Evolutionary conservation across 75 land plant species (phyloP).

Genomic region (Ceratopteris richardii): DNA sequence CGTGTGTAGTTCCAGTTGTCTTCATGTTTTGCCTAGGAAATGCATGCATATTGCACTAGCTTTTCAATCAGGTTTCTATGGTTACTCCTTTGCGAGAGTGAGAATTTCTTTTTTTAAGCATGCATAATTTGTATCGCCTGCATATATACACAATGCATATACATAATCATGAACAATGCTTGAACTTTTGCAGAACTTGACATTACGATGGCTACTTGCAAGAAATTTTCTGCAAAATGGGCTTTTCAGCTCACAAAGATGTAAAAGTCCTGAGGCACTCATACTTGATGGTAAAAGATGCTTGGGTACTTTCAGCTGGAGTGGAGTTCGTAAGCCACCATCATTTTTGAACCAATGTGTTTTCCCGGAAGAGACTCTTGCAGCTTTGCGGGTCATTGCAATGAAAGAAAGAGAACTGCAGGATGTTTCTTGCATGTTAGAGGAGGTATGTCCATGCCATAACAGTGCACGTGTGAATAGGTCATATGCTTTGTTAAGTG

Average conservation of each 20-base stretch:
- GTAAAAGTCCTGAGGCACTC: neutral
- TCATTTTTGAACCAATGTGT: slow-evolving; percentile 50
- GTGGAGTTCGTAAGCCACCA: slow-evolving; percentile 72
- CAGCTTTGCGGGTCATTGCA: slow-evolving; percentile 64
- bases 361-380: slow-evolving; percentile 74
- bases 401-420: slow-evolving; percentile 59
- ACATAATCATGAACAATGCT: neutral
- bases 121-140: neutral
- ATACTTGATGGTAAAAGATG: slow-evolving; percentile 3
- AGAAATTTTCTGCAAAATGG: slow-evolving; percentile 45
- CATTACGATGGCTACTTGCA: slow-evolving; percentile 74
- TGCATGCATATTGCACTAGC: no score
- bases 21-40: no score
- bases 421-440: slow-evolving; percentile 50
- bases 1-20: no score
- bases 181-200: slow-evolving; percentile 46
- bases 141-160: no score
- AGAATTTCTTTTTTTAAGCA: neutral
- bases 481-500: no score
- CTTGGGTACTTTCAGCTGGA: slow-evolving; percentile 53
- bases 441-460: slow-evolving; percentile 70
- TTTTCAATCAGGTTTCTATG: no score
- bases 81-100: no score
- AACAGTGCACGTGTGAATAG: no score
- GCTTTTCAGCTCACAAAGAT: slow-evolving; percentile 15